A percentile compares a stretch with the other conserved stretches of the same genome.
These are phyloP conservation scores for Guadua angustifolia DNA, from an alignment of 176 grass and related monocot genomes.

Conservation along the genomic window DNA sequence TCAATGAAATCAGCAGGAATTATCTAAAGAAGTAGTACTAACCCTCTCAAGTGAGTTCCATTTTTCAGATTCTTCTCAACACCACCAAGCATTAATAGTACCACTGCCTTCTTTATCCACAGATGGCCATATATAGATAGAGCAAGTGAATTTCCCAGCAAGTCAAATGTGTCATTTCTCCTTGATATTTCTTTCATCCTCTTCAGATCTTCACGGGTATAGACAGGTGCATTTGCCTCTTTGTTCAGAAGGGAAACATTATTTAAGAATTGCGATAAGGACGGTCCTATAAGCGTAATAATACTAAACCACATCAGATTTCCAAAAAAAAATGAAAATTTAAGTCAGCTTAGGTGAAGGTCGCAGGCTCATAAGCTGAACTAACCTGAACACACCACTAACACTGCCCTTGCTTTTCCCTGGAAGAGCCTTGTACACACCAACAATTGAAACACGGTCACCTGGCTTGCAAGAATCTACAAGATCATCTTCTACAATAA, in stretches of 20 bases:
- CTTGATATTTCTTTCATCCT: constrained; percentile 88
- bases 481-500: constrained; percentile 95
- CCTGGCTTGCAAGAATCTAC: constrained; percentile 99
- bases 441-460: constrained; percentile 94
- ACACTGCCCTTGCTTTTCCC: constrained; percentile 99
- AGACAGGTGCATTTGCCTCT: constrained; percentile 92
- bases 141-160: constrained; percentile 95
- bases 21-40: constrained; percentile 28
- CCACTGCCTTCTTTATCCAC: constrained; percentile 96
- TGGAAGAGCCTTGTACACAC: constrained; percentile 92
- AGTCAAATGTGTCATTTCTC: constrained; percentile 81
- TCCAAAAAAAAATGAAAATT: background rate
- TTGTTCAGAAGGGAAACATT: constrained; percentile 95
- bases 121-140: constrained; percentile 92
- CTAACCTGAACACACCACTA: constrained; percentile 95
- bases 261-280: constrained; percentile 91
- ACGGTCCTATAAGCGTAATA: constrained; percentile 67
- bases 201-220: constrained; percentile 80
- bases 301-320: constrained; percentile 38
- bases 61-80: constrained; percentile 97
- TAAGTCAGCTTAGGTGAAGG: constrained; percentile 8
- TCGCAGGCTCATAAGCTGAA: constrained; percentile 24
- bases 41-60: constrained; percentile 99
- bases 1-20: constrained; percentile 21
- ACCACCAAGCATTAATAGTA: constrained; percentile 95